phyloP scores from a whole-genome alignment of 2,329 filamentous ascomycete species.

The Aspergillus awamori region DNA sequence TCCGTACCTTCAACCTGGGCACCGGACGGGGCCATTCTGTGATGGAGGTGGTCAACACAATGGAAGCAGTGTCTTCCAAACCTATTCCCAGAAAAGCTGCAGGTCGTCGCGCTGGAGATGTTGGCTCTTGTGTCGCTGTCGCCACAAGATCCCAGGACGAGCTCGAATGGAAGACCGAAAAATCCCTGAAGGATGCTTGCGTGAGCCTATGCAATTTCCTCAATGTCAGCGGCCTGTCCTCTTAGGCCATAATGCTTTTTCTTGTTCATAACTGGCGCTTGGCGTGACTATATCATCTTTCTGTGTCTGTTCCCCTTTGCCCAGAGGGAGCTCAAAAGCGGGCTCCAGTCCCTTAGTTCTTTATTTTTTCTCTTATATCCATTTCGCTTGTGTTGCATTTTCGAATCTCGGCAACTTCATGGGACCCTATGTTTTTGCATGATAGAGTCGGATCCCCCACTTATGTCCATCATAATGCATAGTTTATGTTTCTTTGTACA shows the following conservation, averaged over 20 bases:
- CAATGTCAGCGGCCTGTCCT: constrained; percentile 35
- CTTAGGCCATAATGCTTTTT: constrained; percentile 15
- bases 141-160: constrained; percentile 54
- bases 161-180: constrained; percentile 50
- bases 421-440: constrained; percentile 3
- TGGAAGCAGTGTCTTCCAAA: constrained; percentile 42
- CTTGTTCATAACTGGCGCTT: constrained; percentile 8
- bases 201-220: constrained; percentile 43
- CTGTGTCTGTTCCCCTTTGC: not conserved
- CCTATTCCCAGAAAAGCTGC: constrained; percentile 37
- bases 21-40: constrained; percentile 45
- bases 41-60: constrained; percentile 41
- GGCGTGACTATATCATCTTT: constrained; percentile 3
- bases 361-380: not conserved
- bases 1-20: constrained; percentile 46
- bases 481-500: too few species aligned
- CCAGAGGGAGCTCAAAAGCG: not conserved
- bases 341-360: not conserved
- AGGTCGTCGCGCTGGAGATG: constrained; percentile 41
- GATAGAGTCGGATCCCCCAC: constrained; percentile 3
- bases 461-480: not conserved
- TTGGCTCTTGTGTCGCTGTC: constrained; percentile 44
- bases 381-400: constrained; percentile 3
- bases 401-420: not conserved
- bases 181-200: constrained; percentile 42